phyloP scores from a whole-genome alignment of 768 basidiomycete genomes.

The Suillus occidentalis region DNA sequence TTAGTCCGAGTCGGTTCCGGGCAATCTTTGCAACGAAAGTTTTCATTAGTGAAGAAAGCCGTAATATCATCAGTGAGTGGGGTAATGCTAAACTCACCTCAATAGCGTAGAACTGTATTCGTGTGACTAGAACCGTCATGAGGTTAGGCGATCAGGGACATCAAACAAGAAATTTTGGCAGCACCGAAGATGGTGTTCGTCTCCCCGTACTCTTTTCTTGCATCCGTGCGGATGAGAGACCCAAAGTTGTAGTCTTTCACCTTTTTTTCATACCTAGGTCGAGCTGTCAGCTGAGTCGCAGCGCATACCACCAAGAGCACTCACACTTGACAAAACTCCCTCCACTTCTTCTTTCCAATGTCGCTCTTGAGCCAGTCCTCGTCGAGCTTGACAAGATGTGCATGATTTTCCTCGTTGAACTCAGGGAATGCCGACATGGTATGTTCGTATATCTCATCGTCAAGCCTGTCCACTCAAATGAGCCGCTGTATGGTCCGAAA shows the following conservation, averaged over 20 bases:
- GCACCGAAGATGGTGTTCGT: slow-evolving; percentile 92
- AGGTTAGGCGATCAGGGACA: slow-evolving; percentile 13
- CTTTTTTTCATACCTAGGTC: slow-evolving; percentile 78
- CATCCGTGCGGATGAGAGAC: slow-evolving; percentile 83
- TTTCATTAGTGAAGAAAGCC: slow-evolving; percentile 3
- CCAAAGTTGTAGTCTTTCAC: slow-evolving; percentile 97
- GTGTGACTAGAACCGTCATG: slow-evolving; percentile 16
- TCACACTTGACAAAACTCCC: slow-evolving; percentile 37
- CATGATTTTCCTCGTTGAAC: slow-evolving; percentile 48
- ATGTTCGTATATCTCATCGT: slow-evolving; percentile 89
- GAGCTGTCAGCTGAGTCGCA: slow-evolving; percentile 3
- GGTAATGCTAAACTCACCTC: slow-evolving; percentile 53
- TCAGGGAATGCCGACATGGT: slow-evolving; percentile 82
- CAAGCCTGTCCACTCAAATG: slow-evolving; percentile 50
- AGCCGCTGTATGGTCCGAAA: slow-evolving; percentile 13
- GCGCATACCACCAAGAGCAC: background rate
- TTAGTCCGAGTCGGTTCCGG: slow-evolving; percentile 87
- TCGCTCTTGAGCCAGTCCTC: slow-evolving; percentile 93
- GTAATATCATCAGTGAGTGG: slow-evolving; percentile 7
- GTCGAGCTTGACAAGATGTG: slow-evolving; percentile 59
- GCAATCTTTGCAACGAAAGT: slow-evolving; percentile 68
- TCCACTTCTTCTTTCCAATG: slow-evolving; percentile 87
- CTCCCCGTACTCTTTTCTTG: slow-evolving; percentile 81
- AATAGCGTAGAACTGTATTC: slow-evolving; percentile 82
- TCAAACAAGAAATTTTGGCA: background rate